Base-by-base conservation (phyloP, 495 filamentous ascomycete genomes). In the Parathielavia appendiculata region DNA sequence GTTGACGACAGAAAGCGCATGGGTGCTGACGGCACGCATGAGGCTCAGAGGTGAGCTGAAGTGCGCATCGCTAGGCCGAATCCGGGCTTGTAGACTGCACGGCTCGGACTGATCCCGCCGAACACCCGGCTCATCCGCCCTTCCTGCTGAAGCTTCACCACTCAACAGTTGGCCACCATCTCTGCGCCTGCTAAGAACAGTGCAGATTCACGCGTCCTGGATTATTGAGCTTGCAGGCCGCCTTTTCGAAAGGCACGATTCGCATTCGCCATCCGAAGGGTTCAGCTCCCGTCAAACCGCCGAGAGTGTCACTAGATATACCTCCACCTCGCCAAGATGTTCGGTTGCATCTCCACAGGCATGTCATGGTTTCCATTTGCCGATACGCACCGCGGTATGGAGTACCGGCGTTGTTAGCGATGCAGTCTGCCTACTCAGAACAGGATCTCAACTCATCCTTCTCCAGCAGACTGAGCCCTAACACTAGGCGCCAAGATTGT, bases 1-100 rank as follows among this genome's bases (percentile, higher is more conserved):
- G 14, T 17, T 4, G 13, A 17, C 39, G n/a, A 22, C 32, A 22
- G 11, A 41, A 51, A 12, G 48, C 32, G 47, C 34, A 32, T 51
- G 48, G 47, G 32, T 51, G 48, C 48, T 51, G 48, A 51, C 48
- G 39, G 38, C 39, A 35, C 52, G 40, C 52, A 39, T 20, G 52
- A 54, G 40, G 41, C 52, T 30, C 52, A 49, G 32, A 43, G 17
- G 20, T n/a, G 47, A 57, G 54, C 54, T 56, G 54, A 56, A 56
- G 43, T 20, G 20, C 43, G 14, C 32, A 32, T 17, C 19, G 44
- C 54, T 56, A 56, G 44, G 44, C 54, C 54, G 12, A 39, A 56
- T 56, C 35, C 20, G 44, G 43, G 19, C 32, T 39, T 32, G 30
- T 34, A 32, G 17, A 35, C 34, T 54, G n/a, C 51, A 17, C 30